Percentiles rank a stretch among this genome's conserved stretches.
phyloP scores from a whole-genome alignment of 768 basidiomycete species.

The Sporobolomyces pararoseus region DNA sequence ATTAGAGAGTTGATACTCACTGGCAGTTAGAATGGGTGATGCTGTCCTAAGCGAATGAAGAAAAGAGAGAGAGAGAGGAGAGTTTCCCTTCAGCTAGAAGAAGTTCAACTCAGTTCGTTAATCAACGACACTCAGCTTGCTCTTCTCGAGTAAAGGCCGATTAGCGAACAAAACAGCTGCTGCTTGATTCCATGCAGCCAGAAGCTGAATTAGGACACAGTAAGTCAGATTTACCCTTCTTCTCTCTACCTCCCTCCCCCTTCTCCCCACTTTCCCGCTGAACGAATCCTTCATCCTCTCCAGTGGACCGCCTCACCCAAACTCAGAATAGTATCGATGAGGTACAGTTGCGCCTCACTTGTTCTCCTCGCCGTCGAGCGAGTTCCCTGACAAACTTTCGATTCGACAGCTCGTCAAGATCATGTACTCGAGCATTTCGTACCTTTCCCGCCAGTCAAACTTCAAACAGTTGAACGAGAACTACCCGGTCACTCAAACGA shows the following conservation, averaged over 20 bases:
- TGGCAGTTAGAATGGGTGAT: slow-evolving; percentile 26
- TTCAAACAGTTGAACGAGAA: slow-evolving; percentile 73
- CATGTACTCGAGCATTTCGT: slow-evolving; percentile 76
- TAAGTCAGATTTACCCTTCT: not conserved
- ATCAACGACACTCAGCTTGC: no score
- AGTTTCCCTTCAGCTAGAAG: not conserved
- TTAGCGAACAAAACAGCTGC: no score
- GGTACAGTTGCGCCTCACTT: slow-evolving; percentile 51
- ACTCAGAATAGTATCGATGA: slow-evolving; percentile 91
- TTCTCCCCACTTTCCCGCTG: not conserved
- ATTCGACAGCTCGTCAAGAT: slow-evolving; percentile 68
- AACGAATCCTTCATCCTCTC: not conserved
- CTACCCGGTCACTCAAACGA: slow-evolving; percentile 77
- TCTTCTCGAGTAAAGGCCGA: no score
- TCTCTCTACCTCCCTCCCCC: not conserved
- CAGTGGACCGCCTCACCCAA: slow-evolving; percentile 95
- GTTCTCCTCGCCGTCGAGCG: not conserved
- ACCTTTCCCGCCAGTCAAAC: slow-evolving; percentile 70
- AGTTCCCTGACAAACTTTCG: not conserved
- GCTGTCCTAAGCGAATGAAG: slow-evolving; percentile 39
- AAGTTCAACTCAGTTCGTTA: not conserved
- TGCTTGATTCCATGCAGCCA: slow-evolving; percentile 14
- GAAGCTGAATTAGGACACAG: slow-evolving; percentile 26
- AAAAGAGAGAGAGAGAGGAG: not conserved
- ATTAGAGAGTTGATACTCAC: slow-evolving; percentile 1